phyloP scores from a whole-genome alignment of 208 protist species.

The Plasmodiophora brassicae region DNA sequence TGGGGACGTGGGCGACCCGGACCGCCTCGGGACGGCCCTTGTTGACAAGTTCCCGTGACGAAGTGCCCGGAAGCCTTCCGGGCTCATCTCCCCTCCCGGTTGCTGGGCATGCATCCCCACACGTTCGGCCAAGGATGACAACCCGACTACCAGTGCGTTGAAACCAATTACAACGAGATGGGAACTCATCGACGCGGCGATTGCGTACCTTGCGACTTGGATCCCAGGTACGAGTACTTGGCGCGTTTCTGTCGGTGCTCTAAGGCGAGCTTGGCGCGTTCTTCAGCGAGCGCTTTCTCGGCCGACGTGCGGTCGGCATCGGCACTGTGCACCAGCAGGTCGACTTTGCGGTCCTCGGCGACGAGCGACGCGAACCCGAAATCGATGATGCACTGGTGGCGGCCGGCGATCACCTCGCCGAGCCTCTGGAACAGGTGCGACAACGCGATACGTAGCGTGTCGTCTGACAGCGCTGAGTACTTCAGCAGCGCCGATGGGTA shows the following conservation, averaged over 20 bases:
- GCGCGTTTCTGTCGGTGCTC: not conserved
- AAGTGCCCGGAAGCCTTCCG: not conserved
- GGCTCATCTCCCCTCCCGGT: not conserved
- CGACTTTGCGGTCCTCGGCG: not conserved
- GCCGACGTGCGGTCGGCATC: not conserved
- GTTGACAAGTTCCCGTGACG: conserved; percentile 2
- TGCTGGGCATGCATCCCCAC: not conserved
- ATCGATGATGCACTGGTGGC: not conserved
- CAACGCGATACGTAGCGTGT: not conserved
- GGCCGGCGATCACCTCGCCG: not conserved
- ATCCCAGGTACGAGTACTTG: conserved; percentile 13
- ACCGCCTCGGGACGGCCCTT: no score
- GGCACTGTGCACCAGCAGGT: not conserved
- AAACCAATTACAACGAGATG: not conserved
- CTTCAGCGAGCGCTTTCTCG: not conserved
- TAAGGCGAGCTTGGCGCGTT: no score
- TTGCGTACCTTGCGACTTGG: not conserved
- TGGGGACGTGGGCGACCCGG: no score
- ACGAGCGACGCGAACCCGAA: not conserved
- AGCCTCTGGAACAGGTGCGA: not conserved
- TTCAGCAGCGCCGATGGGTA: not conserved
- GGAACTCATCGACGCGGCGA: no score
- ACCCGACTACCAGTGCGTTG: not conserved
- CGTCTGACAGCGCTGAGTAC: not conserved
- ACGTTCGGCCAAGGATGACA: not conserved